phyloP scores from a whole-genome alignment of 176 grass and related monocot genomes.

The Paspalum notatum region DNA sequence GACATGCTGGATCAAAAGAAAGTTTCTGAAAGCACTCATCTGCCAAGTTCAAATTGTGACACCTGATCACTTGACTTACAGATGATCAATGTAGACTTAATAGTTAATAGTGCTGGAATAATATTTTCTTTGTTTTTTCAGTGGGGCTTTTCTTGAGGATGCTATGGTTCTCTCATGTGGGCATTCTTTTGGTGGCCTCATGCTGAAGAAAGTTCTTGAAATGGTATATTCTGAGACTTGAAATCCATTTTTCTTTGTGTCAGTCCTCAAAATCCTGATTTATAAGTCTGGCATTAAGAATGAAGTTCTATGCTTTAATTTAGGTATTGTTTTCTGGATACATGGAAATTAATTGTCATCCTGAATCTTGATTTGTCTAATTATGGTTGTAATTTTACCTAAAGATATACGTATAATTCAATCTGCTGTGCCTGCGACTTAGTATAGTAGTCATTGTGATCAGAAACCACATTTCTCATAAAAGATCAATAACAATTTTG shows the following conservation, averaged over 20 bases:
- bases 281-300: neutral
- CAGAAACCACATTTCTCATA: neutral
- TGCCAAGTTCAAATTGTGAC: conserved; percentile 7
- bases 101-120: conserved; percentile 28
- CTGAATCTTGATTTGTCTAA: neutral
- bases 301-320: neutral
- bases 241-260: conserved; percentile 11
- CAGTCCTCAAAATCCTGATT: neutral
- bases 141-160: conserved; percentile 86
- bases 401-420: neutral
- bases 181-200: conserved; percentile 76
- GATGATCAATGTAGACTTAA: neutral
- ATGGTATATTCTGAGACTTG: conserved; percentile 50
- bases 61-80: neutral
- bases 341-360: neutral
- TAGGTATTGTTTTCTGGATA: conserved; percentile 1
- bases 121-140: conserved; percentile 27
- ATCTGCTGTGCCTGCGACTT: neutral
- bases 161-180: conserved; percentile 83
- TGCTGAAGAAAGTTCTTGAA: conserved; percentile 83
- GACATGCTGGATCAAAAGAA: neutral
- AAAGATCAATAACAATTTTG: neutral
- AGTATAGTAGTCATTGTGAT: conserved; percentile 20
- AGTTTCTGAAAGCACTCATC: neutral
- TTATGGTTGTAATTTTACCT: neutral